phyloP scores from a whole-genome alignment of 441 rosid species.

The Adansonia rubrostipa region DNA sequence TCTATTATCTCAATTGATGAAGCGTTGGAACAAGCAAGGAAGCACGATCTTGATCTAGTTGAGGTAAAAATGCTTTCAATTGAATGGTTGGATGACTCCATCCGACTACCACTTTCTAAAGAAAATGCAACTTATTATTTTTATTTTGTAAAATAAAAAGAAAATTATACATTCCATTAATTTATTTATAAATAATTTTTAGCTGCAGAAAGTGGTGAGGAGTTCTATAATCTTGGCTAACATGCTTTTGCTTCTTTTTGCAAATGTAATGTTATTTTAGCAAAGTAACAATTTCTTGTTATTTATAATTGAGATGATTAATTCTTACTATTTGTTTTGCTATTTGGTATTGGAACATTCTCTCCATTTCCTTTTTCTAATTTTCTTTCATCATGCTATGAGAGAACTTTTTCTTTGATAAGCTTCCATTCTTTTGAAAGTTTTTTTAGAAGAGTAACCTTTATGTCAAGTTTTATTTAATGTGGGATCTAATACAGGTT shows the following conservation, averaged over 20 bases:
- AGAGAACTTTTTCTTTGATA: neutral
- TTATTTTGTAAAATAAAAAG: neutral
- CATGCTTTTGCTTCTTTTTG: neutral
- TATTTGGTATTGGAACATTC: neutral
- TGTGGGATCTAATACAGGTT: neutral
- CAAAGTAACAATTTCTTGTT: no score
- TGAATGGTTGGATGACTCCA: neutral
- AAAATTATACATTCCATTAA: neutral
- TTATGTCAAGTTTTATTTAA: neutral
- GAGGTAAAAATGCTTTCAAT: conserved; percentile 44
- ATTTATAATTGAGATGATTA: no score
- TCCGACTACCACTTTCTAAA: neutral
- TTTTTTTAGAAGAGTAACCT: neutral
- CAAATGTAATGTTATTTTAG: neutral
- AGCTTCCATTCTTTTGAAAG: neutral
- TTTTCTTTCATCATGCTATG: neutral
- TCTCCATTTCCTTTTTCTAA: neutral
- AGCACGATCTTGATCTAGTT: conserved; percentile 56
- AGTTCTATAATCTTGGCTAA: neutral
- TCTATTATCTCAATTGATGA: conserved; percentile 43
- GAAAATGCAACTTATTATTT: neutral
- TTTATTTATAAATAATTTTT: neutral
- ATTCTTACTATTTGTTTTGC: neutral
- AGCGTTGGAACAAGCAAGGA: conserved; percentile 52
- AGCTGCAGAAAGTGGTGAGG: neutral